Conservation (phyloP, 768 basidiomycete genomes). For the Sporobolomyces phaffii region DNA sequence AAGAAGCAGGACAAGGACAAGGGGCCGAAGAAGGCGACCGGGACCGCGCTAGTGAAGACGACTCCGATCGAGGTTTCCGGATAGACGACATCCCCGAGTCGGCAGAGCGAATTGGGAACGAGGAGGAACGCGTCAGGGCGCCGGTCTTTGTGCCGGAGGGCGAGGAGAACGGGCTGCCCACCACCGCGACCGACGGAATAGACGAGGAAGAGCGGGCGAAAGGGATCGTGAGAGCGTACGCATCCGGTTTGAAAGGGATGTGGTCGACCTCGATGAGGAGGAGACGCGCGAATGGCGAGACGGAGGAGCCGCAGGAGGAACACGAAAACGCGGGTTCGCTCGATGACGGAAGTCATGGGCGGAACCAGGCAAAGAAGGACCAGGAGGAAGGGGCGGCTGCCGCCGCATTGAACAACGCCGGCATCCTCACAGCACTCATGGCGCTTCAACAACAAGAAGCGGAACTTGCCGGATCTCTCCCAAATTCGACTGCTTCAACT, state of each 20-base stretch:
- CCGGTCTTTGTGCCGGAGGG: constrained; percentile 23
- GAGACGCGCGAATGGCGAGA: not conserved
- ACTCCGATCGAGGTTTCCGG: constrained; percentile 3
- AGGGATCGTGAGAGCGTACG: constrained; percentile 8
- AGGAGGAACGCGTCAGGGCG: constrained; percentile 18
- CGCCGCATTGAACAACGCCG: constrained; percentile 46
- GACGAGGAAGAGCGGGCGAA: not conserved
- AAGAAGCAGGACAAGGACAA: not conserved
- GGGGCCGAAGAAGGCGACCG: not conserved
- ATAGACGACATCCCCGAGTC: constrained; percentile 26
- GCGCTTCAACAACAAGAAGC: constrained; percentile 56
- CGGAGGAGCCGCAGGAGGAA: not conserved
- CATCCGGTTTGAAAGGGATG: not conserved
- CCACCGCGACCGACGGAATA: not conserved
- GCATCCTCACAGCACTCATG: constrained; percentile 62
- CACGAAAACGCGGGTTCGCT: not conserved
- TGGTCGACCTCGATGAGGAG: not conserved
- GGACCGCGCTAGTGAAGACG: not conserved
- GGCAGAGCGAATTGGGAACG: constrained; percentile 9
- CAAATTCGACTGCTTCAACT: constrained; percentile 17
- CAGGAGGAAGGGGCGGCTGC: not conserved
- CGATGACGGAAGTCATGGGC: constrained; percentile 16
- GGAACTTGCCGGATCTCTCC: not conserved
- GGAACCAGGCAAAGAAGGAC: constrained; percentile 4
- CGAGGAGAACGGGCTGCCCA: not conserved